Evolutionary conservation across 78 protist species (phyloP).

Genomic region (Blattamonas nauphoetae): DNA sequence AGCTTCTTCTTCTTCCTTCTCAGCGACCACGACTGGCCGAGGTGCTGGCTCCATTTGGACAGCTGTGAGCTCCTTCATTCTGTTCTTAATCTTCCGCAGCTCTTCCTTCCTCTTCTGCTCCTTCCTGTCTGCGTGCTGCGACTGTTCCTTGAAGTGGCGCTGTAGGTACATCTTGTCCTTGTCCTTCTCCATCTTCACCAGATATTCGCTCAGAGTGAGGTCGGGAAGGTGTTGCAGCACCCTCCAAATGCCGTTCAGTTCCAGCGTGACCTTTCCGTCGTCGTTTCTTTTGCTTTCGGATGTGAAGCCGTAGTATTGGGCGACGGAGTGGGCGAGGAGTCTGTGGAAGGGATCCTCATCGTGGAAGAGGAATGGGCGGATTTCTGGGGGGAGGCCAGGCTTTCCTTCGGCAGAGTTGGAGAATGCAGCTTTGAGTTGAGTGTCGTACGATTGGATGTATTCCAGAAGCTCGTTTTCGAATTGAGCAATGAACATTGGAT

Average conservation of each 20-base stretch:
- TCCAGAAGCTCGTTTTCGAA: background rate
- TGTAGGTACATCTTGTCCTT: background rate
- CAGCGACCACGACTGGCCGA: too few species aligned
- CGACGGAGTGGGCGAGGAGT: background rate
- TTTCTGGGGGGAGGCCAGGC: background rate
- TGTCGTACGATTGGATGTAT: background rate
- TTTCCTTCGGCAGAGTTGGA: background rate
- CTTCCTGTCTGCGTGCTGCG: background rate
- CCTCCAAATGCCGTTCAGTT: background rate
- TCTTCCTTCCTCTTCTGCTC: background rate
- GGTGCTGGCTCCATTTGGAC: too few species aligned
- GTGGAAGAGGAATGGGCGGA: background rate
- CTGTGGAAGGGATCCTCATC: background rate
- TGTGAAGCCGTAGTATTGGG: background rate
- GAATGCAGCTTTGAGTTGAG: background rate
- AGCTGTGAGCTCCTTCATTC: too few species aligned
- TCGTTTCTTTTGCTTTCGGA: background rate
- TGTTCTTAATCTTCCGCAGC: too few species aligned
- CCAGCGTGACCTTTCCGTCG: background rate
- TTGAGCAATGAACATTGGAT: background rate
- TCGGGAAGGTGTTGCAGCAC: background rate
- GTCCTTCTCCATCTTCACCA: background rate
- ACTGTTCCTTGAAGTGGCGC: background rate
- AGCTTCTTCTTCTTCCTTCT: too few species aligned
- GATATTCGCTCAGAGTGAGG: background rate